Conservation (phyloP, 805 yeast species). For the Metschnikowia henanensis region DNA sequence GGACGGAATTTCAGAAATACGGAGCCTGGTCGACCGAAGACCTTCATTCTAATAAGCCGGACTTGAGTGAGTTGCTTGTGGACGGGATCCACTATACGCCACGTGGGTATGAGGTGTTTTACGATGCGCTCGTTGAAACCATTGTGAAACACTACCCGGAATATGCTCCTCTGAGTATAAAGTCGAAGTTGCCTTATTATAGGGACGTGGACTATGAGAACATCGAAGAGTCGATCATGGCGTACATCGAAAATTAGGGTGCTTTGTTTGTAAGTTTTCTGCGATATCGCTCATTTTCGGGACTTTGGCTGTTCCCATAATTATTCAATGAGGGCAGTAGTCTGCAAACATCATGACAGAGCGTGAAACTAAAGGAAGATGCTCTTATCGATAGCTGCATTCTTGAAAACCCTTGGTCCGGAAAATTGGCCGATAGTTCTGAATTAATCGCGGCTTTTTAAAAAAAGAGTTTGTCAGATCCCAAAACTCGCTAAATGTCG, state of each 20-base stretch:
- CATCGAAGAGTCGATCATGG: constrained; percentile 7
- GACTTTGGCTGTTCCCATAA: neutral
- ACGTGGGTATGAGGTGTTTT: constrained; percentile 51
- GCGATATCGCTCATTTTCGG: neutral
- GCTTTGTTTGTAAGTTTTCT: neutral
- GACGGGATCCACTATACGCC: constrained; percentile 66
- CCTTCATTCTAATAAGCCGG: constrained; percentile 25
- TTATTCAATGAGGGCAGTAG: no score
- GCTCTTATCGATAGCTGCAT: no score
- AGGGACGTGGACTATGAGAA: constrained; percentile 23
- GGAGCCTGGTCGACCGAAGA: constrained; percentile 38
- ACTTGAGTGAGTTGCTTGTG: constrained; percentile 22
- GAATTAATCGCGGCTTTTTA: no score
- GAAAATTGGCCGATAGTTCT: no score
- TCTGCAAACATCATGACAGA: no score
- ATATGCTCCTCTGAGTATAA: constrained; percentile 41
- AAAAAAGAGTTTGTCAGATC: no score
- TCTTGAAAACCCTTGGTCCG: no score
- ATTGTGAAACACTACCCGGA: constrained; percentile 50
- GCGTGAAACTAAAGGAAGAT: no score
- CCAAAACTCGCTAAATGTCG: no score
- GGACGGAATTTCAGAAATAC: constrained; percentile 39
- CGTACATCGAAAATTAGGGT: constrained; percentile 1
- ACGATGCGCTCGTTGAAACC: constrained; percentile 38
- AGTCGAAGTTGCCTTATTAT: constrained; percentile 42